Percentiles rank a stretch among this genome's conserved stretches.
These are phyloP conservation scores for Globisporangium polare DNA, from an alignment of 352 stramenopile genomes.

Conservation along the genomic window DNA sequence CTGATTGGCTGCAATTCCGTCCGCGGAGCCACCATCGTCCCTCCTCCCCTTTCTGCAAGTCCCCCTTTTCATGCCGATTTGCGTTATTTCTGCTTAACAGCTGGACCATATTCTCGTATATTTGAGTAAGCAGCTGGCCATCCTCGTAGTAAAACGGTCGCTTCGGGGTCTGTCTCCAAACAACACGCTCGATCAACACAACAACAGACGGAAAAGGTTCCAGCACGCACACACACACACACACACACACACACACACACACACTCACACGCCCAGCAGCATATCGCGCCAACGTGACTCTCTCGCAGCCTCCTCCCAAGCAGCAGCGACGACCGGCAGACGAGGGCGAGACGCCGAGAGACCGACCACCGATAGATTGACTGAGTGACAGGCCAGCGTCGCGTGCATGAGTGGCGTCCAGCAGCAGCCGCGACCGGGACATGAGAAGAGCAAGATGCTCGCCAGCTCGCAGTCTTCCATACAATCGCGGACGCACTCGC, in stretches of 20 bases:
- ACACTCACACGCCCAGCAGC: background rate
- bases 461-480: conserved; percentile 17
- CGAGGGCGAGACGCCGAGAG: background rate
- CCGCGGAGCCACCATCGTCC: background rate
- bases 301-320: background rate
- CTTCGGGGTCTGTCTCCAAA: background rate
- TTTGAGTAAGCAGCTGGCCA: no score
- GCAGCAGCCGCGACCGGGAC: background rate
- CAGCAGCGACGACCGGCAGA: conserved; percentile 2
- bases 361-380: background rate
- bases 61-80: background rate
- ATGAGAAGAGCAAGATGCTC: conserved; percentile 9
- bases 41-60: background rate
- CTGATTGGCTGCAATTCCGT: background rate
- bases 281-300: background rate
- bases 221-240: background rate
- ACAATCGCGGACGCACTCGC: conserved; percentile 45
- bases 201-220: background rate
- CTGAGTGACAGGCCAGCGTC: background rate
- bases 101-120: background rate
- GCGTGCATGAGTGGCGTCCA: conserved; percentile 3
- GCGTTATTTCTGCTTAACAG: background rate
- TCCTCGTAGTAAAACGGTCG: no score
- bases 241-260: background rate
- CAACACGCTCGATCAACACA: background rate